These are phyloP conservation scores for Irineochytrium annulatum DNA, from an alignment of 192 early-diverging fungal species.

Conservation along the genomic window DNA sequence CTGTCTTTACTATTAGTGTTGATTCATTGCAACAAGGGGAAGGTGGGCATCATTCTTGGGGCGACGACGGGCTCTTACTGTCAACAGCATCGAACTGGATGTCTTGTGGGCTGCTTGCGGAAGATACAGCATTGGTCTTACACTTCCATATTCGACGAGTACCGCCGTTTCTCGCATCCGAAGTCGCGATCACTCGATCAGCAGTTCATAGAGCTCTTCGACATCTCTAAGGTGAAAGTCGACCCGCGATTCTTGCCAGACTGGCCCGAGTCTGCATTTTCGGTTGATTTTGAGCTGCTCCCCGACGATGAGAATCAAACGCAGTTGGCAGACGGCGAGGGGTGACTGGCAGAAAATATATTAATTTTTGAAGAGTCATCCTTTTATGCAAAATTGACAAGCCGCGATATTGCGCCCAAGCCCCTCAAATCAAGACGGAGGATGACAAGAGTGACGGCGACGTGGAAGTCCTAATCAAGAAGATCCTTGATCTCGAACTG, in stretches of 20 bases:
- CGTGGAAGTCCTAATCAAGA: too few species aligned
- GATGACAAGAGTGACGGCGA: too few species aligned
- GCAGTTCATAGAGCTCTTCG: slow-evolving; percentile 61
- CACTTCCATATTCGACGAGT: slow-evolving; percentile 97
- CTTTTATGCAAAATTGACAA: too few species aligned
- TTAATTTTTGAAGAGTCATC: too few species aligned
- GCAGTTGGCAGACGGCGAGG: too few species aligned
- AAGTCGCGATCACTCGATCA: slow-evolving; percentile 54
- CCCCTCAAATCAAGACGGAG: too few species aligned
- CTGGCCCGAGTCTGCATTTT: slow-evolving; percentile 41
- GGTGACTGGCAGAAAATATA: too few species aligned
- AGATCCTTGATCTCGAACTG: too few species aligned
- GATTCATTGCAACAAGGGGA: slow-evolving; percentile 99
- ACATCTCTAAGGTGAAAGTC: slow-evolving; percentile 35
- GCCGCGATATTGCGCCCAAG: too few species aligned
- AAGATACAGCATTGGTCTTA: slow-evolving; percentile 92
- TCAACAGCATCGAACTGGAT: slow-evolving; percentile 86
- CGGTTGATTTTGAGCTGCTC: neutral
- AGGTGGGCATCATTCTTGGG: slow-evolving; percentile 42
- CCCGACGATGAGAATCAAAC: too few species aligned
- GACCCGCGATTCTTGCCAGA: slow-evolving; percentile 41
- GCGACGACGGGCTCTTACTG: neutral
- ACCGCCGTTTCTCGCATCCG: slow-evolving; percentile 73
- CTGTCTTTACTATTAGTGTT: slow-evolving; percentile 48
- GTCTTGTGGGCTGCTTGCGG: slow-evolving; percentile 91